Evolutionary conservation across 352 stramenopile genomes (phyloP).

Genomic region (Globisporangium acanthophoron): DNA sequence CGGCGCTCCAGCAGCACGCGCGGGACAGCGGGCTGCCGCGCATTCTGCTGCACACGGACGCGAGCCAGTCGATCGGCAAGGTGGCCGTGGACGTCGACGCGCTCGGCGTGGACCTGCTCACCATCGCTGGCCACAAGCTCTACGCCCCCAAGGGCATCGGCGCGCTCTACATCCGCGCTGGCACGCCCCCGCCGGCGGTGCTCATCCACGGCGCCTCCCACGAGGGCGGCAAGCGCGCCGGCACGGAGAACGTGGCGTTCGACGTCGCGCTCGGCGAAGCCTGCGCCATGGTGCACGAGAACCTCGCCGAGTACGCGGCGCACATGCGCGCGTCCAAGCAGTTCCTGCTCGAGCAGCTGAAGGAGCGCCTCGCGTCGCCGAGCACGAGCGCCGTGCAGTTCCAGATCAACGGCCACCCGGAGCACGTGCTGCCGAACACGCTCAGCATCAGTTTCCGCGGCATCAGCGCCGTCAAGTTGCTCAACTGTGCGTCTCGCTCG

Average conservation of each 20-base stretch:
- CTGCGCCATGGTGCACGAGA: slow-evolving; percentile 53
- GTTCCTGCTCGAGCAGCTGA: slow-evolving; percentile 45
- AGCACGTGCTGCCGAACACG: slow-evolving; percentile 92
- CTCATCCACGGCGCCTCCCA: slow-evolving; percentile 91
- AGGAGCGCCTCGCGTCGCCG: slow-evolving; percentile 27
- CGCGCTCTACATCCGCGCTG: slow-evolving; percentile 64
- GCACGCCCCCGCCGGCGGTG: slow-evolving; percentile 35
- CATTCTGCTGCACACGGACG: slow-evolving; percentile 96
- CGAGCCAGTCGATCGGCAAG: slow-evolving; percentile 95
- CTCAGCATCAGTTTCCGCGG: slow-evolving; percentile 92
- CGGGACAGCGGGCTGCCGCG: slow-evolving; percentile 19
- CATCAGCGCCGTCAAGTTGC: slow-evolving; percentile 79
- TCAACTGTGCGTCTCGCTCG: slow-evolving; percentile 42
- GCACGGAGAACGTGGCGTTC: slow-evolving; percentile 96
- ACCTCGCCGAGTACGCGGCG: slow-evolving; percentile 64
- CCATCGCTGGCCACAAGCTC: slow-evolving; percentile 97
- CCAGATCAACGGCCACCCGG: slow-evolving; percentile 80
- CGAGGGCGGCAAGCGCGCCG: slow-evolving; percentile 90
- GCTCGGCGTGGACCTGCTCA: slow-evolving; percentile 92
- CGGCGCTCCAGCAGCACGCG: slow-evolving; percentile 30
- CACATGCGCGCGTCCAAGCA: slow-evolving; percentile 64
- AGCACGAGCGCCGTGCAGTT: slow-evolving; percentile 43
- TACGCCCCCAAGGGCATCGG: slow-evolving; percentile 94
- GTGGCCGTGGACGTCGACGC: slow-evolving; percentile 79
- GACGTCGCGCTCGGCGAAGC: slow-evolving; percentile 92